Conservation (phyloP, 2,329 filamentous ascomycete species). For the Aspergillus transmontanensis region DNA sequence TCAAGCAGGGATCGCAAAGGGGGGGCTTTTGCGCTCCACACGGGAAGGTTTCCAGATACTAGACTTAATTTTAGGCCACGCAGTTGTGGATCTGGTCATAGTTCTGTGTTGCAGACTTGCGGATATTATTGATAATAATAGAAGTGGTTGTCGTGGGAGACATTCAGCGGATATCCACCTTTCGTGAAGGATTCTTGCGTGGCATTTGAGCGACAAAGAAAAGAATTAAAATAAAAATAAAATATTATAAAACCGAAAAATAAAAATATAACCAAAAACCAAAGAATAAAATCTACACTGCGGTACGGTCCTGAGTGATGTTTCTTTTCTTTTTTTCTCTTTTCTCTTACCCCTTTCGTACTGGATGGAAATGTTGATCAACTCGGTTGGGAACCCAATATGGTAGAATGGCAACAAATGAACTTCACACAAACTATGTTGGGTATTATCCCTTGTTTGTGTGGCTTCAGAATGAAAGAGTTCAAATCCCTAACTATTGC, state of each 20-base stretch:
- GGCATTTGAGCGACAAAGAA: background rate
- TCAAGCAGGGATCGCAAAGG: conserved; percentile 26
- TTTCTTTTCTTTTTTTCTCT: background rate
- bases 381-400: background rate
- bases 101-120: conserved; percentile 2
- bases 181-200: conserved; percentile 4
- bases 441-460: conserved; percentile 6
- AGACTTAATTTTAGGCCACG: conserved; percentile 26
- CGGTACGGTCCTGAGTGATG: background rate
- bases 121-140: conserved; percentile 16
- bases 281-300: conserved; percentile 1
- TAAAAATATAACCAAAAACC: background rate
- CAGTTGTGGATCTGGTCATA: conserved; percentile 25
- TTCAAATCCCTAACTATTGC: conserved; percentile 1
- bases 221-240: background rate
- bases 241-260: background rate
- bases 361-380: background rate
- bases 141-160: conserved; percentile 2
- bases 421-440: background rate
- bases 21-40: conserved; percentile 16
- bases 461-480: conserved; percentile 11
- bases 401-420: background rate
- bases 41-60: conserved; percentile 14
- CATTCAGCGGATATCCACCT: background rate
- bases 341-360: background rate